phyloP scores from a whole-genome alignment of 106 monocot genomes.

The Ottelia alismoides region DNA sequence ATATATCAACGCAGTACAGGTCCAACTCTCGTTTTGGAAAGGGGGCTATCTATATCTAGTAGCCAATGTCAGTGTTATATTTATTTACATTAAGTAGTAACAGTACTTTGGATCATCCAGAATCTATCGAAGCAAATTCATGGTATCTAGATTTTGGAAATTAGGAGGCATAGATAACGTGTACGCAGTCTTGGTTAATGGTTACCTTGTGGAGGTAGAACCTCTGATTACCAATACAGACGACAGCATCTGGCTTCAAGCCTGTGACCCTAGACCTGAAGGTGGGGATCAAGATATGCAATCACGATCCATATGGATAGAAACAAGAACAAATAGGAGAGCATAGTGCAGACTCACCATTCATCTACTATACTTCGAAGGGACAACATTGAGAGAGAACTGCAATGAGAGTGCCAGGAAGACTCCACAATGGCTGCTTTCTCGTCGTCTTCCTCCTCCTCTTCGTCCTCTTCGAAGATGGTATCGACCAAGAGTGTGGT shows the following conservation, averaged over 20 bases:
- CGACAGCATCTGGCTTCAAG: constrained; percentile 24
- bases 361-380: constrained; percentile 28
- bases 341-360: constrained; percentile 33
- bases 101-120: too few species aligned
- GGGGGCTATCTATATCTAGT: too few species aligned
- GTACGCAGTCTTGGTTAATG: too few species aligned
- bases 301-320: background rate
- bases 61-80: too few species aligned
- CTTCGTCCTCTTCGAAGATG: constrained; percentile 62
- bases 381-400: constrained; percentile 14
- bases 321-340: background rate
- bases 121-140: too few species aligned
- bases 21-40: too few species aligned
- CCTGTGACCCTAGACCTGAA: constrained; percentile 33
- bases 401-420: constrained; percentile 1
- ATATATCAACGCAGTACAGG: too few species aligned
- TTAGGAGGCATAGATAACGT: too few species aligned
- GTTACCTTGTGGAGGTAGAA: constrained; percentile 68
- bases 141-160: too few species aligned
- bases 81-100: too few species aligned
- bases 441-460: too few species aligned
- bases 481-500: constrained; percentile 29
- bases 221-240: constrained; percentile 31
- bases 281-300: constrained; percentile 1
- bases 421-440: constrained; percentile 11